A percentile compares a stretch with the other conserved stretches of the same genome.
phyloP scores from a whole-genome alignment of 257 asterid genomes.

The Fraxinus cuspidata region DNA sequence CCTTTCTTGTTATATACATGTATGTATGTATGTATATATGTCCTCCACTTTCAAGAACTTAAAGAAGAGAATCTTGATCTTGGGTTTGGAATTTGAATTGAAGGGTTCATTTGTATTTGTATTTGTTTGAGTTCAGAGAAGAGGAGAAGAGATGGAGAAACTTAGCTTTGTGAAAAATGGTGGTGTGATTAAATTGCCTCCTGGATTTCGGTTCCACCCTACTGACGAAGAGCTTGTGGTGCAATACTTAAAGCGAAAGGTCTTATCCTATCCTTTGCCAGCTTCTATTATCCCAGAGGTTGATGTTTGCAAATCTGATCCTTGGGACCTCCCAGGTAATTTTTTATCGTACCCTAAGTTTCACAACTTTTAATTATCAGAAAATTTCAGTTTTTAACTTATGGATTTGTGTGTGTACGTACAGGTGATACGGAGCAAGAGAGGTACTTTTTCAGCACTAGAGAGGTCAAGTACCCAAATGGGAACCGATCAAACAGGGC shows the following conservation, averaged over 20 bases:
- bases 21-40: slow-evolving; percentile 17
- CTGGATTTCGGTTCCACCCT: slow-evolving; percentile 91
- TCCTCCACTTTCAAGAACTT: slow-evolving; percentile 15
- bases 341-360: neutral
- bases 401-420: neutral
- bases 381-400: neutral
- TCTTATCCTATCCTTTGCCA: slow-evolving; percentile 68
- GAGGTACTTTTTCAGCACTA: slow-evolving; percentile 64
- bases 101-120: no score
- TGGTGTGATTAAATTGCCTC: slow-evolving; percentile 69
- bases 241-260: slow-evolving; percentile 86
- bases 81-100: neutral
- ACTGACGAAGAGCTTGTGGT: slow-evolving; percentile 93
- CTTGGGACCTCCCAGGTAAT: slow-evolving; percentile 95
- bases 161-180: slow-evolving; percentile 49
- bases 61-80: neutral
- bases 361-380: no score
- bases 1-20: no score
- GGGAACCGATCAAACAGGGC: slow-evolving; percentile 64
- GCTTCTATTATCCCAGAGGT: slow-evolving; percentile 76
- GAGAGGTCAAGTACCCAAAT: slow-evolving; percentile 56
- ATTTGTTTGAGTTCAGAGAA: neutral
- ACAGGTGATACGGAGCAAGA: slow-evolving; percentile 53
- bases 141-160: slow-evolving; percentile 46
- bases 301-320: slow-evolving; percentile 86